Conservation (phyloP, 768 basidiomycete genomes). For the Leccinum subtestaceum region DNA sequence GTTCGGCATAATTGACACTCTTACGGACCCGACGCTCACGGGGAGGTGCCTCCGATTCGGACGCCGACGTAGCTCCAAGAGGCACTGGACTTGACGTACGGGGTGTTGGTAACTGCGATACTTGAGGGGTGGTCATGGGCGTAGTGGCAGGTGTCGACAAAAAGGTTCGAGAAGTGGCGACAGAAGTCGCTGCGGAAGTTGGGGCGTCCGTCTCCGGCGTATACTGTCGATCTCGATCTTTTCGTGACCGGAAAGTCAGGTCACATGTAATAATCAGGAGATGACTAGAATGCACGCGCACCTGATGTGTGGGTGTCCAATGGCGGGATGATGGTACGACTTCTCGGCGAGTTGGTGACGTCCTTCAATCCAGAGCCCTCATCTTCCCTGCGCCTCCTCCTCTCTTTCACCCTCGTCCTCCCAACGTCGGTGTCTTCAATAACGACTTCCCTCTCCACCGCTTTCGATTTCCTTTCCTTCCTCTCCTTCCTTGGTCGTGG, state of each 20-base stretch:
- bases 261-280: slow-evolving; percentile 3
- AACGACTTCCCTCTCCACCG: slow-evolving; percentile 17
- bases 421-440: slow-evolving; percentile 26
- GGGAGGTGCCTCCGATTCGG: slow-evolving; percentile 32
- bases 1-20: slow-evolving; percentile 84
- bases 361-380: slow-evolving; percentile 51
- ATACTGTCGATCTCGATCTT: slow-evolving; percentile 37
- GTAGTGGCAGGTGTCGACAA: slow-evolving; percentile 44
- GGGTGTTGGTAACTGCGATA: slow-evolving; percentile 48
- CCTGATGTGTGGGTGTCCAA: slow-evolving; percentile 38
- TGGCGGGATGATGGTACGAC: slow-evolving; percentile 33
- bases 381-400: slow-evolving; percentile 37
- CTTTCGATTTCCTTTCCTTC: slow-evolving; percentile 29
- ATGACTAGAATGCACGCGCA: slow-evolving; percentile 19
- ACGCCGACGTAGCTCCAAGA: slow-evolving; percentile 32
- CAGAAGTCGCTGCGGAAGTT: slow-evolving; percentile 36
- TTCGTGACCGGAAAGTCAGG: slow-evolving; percentile 16
- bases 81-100: slow-evolving; percentile 47
- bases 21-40: slow-evolving; percentile 62
- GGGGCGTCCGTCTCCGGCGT: slow-evolving; percentile 37
- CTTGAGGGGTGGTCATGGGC: slow-evolving; percentile 33
- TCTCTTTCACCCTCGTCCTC: slow-evolving; percentile 36
- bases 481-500: slow-evolving; percentile 44
- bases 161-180: slow-evolving; percentile 38
- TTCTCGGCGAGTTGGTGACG: slow-evolving; percentile 56